These are phyloP conservation scores for Crithidia brevicula DNA, from an alignment of 208 protist genomes.

Conservation along the genomic window DNA sequence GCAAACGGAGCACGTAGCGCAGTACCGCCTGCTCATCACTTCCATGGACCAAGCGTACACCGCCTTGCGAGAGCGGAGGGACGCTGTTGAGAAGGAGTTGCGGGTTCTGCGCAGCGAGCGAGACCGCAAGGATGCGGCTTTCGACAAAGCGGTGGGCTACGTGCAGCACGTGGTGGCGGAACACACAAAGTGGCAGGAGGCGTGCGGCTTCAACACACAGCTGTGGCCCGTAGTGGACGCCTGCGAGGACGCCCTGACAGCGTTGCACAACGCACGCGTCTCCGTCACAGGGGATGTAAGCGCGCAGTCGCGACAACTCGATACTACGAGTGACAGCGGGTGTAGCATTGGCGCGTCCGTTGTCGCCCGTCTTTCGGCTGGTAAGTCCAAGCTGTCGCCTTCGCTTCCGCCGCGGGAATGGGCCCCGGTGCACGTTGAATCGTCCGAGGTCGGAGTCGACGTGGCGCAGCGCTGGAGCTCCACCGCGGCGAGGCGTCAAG, in stretches of 20 bases:
- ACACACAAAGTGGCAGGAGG: slow-evolving; percentile 68
- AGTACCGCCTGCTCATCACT: slow-evolving; percentile 53
- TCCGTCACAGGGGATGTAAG: slow-evolving; percentile 7
- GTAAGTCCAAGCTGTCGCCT: neutral
- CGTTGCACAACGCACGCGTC: slow-evolving; percentile 19
- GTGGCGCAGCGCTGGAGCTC: slow-evolving; percentile 57
- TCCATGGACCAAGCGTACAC: slow-evolving; percentile 48
- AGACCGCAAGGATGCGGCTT: slow-evolving; percentile 57
- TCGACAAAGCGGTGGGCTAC: slow-evolving; percentile 69
- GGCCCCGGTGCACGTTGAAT: neutral
- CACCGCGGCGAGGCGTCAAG: slow-evolving; percentile 38
- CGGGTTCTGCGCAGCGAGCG: slow-evolving; percentile 48
- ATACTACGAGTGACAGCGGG: no score
- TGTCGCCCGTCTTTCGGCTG: neutral
- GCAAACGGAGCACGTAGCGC: slow-evolving; percentile 43
- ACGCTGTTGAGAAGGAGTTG: slow-evolving; percentile 59
- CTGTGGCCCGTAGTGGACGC: slow-evolving; percentile 57
- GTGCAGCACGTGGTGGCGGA: slow-evolving; percentile 74
- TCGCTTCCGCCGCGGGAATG: slow-evolving; percentile 15
- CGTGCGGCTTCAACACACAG: slow-evolving; percentile 56
- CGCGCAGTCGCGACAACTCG: neutral
- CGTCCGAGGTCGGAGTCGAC: slow-evolving; percentile 20
- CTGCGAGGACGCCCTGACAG: slow-evolving; percentile 46
- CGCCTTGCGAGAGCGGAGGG: slow-evolving; percentile 57
- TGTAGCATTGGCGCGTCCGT: neutral